Evolutionary conservation across 257 asterid genomes (phyloP).

Genomic region (Leonotis leonurus): DNA sequence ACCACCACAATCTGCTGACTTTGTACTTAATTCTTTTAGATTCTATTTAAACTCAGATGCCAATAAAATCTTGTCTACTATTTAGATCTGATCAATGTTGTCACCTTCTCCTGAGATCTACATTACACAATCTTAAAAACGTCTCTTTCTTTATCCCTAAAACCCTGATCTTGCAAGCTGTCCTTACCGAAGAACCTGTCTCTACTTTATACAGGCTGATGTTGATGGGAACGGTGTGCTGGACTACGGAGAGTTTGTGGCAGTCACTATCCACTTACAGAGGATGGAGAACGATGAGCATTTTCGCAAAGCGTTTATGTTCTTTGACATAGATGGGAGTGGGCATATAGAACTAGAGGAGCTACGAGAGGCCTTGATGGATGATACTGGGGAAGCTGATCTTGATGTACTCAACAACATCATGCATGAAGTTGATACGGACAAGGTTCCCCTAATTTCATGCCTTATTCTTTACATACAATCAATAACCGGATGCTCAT

Average conservation of each 20-base stretch:
- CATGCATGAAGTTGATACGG: constrained; percentile 84
- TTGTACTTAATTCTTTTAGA: too few relatives aligned
- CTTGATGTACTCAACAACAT: constrained; percentile 51
- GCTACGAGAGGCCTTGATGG: constrained; percentile 64
- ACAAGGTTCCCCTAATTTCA: constrained; percentile 50
- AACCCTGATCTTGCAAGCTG: not conserved
- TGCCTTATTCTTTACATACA: not conserved
- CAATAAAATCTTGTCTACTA: not conserved
- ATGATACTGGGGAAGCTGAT: constrained; percentile 70
- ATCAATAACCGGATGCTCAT: not conserved
- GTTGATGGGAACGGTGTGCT: constrained; percentile 82
- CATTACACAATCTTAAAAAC: not conserved
- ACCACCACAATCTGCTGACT: too few relatives aligned
- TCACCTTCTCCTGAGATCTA: too few relatives aligned
- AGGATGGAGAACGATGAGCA: constrained; percentile 88
- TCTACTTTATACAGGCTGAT: constrained; percentile 55
- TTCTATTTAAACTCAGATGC: too few relatives aligned
- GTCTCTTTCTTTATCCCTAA: not conserved
- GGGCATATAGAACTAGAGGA: constrained; percentile 80
- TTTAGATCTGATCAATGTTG: not conserved
- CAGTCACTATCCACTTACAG: constrained; percentile 86
- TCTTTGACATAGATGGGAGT: constrained; percentile 77
- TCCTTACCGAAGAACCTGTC: constrained; percentile 1
- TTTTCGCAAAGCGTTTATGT: constrained; percentile 68
- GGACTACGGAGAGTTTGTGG: constrained; percentile 94